Evolutionary conservation across 306 rosid species (phyloP), one percentile per base, ranked within the genome.

Genomic region (Malus sylvestris): DNA sequence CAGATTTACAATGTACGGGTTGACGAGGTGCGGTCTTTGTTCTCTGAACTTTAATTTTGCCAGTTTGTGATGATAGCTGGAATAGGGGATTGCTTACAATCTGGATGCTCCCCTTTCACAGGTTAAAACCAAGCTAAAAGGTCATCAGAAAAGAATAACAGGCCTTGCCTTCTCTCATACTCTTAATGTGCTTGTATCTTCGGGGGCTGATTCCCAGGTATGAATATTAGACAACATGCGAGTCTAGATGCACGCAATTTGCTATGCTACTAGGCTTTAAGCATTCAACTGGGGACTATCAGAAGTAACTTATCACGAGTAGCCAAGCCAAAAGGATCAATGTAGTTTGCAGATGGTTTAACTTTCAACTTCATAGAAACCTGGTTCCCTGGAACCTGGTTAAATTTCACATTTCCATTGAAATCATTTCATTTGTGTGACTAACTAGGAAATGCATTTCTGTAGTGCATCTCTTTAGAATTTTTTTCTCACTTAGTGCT

Each of bases 181-280:
- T 77, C 88, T 89, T 70, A 96, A 92, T 82, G 93, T 96, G 81
- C 99, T 96, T 75, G 98, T 96, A 60, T 96, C 99, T 78, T 96
- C 99, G 15, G 99, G 98, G 77, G 99, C 99, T 5, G 99, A 96
- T 85, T 96, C 99, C 38, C 99, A 96, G 99, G 99, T 96, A 85
- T 83, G 76, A 78, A 32, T 68, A 64, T 79, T 20, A 51, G 62
- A 71, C 61, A 11, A 20, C 62, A 10, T 76, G 62, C 30, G 35
- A 67, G 63, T 84, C 20, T 46, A 19, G 58, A 10, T 64, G 4
- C n/a, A 4, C 33, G 8, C 68, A 32, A 22, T 4, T 30, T 3
- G 11, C 59, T 61, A 10, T 60, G 38, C 65, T 45, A 72, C 61
- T 46, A 42, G 46, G 30, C 70, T 19, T 1, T 42, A 52, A 64